A percentile compares a stretch with the other conserved stretches of the same genome.
These are phyloP conservation scores for Cucurbita maxima DNA, from an alignment of 306 rosid genomes.

Conservation along the genomic window DNA sequence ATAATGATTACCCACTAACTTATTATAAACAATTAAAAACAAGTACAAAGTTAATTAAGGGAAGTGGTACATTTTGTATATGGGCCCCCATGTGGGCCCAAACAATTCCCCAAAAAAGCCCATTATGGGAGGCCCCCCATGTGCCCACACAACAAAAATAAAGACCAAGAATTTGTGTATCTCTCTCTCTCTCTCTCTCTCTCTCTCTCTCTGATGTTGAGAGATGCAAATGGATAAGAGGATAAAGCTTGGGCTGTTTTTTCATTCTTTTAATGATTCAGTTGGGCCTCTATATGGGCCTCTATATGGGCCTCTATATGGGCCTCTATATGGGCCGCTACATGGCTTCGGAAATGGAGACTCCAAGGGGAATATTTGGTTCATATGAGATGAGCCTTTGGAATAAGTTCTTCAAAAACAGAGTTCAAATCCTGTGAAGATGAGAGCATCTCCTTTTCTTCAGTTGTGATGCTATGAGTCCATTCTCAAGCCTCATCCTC, in stretches of 20 bases:
- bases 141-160: constrained; percentile 25
- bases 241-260: constrained; percentile 29
- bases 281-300: no score
- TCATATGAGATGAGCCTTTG: background rate
- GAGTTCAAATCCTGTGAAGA: background rate
- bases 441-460: background rate
- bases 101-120: constrained; percentile 28
- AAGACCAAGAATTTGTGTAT: background rate
- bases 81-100: constrained; percentile 47
- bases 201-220: constrained; percentile 25
- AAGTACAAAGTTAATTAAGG: constrained; percentile 5
- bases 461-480: background rate
- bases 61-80: constrained; percentile 9
- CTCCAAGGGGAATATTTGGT: background rate
- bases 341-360: background rate
- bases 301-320: no score
- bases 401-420: background rate
- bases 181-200: constrained; percentile 12
- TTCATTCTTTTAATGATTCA: no score
- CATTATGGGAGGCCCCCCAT: constrained; percentile 45
- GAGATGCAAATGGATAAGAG: constrained; percentile 31
- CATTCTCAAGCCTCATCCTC: background rate
- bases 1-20: background rate
- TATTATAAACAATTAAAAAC: background rate
- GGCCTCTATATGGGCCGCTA: no score